These are phyloP conservation scores for Pezicula rhizophila DNA, from an alignment of 2,329 filamentous ascomycete genomes.

Conservation along the genomic window DNA sequence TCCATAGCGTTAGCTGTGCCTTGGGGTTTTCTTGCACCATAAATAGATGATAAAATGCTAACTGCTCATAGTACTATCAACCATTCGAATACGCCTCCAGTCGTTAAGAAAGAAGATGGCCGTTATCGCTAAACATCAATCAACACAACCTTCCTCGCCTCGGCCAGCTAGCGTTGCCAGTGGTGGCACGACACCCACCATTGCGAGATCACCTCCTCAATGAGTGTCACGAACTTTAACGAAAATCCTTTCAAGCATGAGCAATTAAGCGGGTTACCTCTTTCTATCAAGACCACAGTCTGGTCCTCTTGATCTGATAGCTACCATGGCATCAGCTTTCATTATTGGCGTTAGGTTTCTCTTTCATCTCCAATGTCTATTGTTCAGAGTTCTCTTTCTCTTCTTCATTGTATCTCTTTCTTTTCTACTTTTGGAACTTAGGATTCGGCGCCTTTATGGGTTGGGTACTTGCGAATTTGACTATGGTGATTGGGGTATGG, in stretches of 20 bases:
- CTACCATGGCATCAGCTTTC: background rate
- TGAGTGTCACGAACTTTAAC: constrained; percentile 5
- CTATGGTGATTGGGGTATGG: background rate
- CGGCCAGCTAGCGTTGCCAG: constrained; percentile 22
- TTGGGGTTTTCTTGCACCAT: no score
- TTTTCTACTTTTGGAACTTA: background rate
- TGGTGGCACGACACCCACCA: constrained; percentile 25
- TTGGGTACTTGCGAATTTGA: background rate
- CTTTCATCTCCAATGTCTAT: background rate
- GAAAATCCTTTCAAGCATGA: no score
- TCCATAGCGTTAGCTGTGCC: background rate
- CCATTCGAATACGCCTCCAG: constrained; percentile 52
- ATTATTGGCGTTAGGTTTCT: background rate
- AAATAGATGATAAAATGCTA: constrained; percentile 23
- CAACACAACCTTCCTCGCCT: constrained; percentile 22
- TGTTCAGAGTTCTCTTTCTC: background rate
- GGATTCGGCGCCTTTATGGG: background rate
- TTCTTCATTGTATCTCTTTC: background rate
- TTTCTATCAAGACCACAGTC: background rate
- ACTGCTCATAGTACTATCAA: constrained; percentile 48
- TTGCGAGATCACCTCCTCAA: constrained; percentile 25
- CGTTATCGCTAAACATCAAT: constrained; percentile 46
- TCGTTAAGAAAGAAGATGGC: constrained; percentile 55
- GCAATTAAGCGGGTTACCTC: background rate
- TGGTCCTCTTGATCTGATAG: background rate